Base-by-base conservation (phyloP, 1,139 yeast species). In the Pichia sp. region DNA sequence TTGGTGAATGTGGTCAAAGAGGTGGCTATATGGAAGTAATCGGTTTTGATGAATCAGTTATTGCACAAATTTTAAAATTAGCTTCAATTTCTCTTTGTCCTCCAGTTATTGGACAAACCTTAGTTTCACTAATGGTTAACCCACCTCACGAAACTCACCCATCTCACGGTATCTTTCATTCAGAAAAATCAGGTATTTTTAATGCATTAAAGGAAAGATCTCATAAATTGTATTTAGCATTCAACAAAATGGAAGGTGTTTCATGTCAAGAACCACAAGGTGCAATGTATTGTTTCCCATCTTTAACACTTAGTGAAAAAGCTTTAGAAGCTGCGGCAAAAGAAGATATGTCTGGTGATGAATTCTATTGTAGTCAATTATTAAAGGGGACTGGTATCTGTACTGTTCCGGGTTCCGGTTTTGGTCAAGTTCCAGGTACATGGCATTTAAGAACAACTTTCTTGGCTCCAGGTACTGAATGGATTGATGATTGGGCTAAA, bases 1-100 rank as follows among this genome's bases (percentile, higher is more conserved):
- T 89, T 58, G 99, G 98, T 51, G 98, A 92, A 70, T 92, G 98
- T 74, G 98, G 98, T 50, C 98, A 92, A 71, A 82, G 98, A 68
- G 98, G 97, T 60, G 98, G 99, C 5, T 94, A 90, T 72, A 86
- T 92, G 95, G 98, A 92, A 68, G 70, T 90, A 15, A 77, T 82
- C 16, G 96, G 96, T 1, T 86, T 92, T 67, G 70, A 76, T 25
- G 72, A 73, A 5, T 90, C 84, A 43, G 83, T 90, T 18, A 72
- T 74, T 58, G 85, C 79, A 39, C 74, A 85, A 47, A 73, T 92
- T 46, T 74, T 85, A 68, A 92, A 92, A 68, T 73, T 92, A 59
- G 95, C 95, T 23, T 85, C 95, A 18, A 88, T 92, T 58, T 83
- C 92, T 41, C 73, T 92, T 52, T 92, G 98, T 66, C 92, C 97